Percentiles rank a stretch among this genome's conserved stretches.
Conservation (phyloP, 2,329 filamentous ascomycete genomes). For the Trichoderma oligosporum region DNA sequence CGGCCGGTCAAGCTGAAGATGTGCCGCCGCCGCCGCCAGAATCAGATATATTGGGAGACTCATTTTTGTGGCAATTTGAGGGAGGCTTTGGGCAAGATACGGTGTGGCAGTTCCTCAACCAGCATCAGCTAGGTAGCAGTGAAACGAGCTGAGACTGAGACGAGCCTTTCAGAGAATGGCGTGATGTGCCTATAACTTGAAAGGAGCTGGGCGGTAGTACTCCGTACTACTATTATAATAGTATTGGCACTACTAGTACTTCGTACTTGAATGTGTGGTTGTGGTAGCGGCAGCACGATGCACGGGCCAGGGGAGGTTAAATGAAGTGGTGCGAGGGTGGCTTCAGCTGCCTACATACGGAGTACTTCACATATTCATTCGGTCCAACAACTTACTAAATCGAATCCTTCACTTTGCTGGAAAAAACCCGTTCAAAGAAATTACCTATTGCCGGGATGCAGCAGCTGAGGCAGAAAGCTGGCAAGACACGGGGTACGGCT, state of each 20-base stretch:
- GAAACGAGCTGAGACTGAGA: constrained; percentile 1
- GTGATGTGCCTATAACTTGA: background rate
- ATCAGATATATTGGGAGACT: constrained; percentile 15
- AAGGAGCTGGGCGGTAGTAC: background rate
- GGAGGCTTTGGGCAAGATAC: constrained; percentile 54
- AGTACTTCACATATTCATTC: too few species aligned
- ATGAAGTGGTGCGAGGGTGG: background rate
- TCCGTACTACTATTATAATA: too few species aligned
- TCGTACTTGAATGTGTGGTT: too few species aligned
- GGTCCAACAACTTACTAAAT: background rate
- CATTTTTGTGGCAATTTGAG: constrained; percentile 47
- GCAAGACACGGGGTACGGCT: background rate
- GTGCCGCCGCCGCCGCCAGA: constrained; percentile 24
- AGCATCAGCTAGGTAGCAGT: constrained; percentile 36
- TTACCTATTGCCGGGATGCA: background rate
- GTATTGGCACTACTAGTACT: too few species aligned
- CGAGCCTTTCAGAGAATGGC: background rate
- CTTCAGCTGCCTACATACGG: too few species aligned
- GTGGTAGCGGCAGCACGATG: background rate
- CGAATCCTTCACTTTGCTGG: background rate
- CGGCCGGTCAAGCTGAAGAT: constrained; percentile 37
- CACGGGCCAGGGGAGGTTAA: background rate
- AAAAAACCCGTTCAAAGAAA: too few species aligned
- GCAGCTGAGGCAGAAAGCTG: background rate
- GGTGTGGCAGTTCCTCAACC: constrained; percentile 55